Evolutionary conservation across 2,329 filamentous ascomycete species (phyloP), one percentile per base, ranked within the genome.

Genomic region (Thelonectria rubi): DNA sequence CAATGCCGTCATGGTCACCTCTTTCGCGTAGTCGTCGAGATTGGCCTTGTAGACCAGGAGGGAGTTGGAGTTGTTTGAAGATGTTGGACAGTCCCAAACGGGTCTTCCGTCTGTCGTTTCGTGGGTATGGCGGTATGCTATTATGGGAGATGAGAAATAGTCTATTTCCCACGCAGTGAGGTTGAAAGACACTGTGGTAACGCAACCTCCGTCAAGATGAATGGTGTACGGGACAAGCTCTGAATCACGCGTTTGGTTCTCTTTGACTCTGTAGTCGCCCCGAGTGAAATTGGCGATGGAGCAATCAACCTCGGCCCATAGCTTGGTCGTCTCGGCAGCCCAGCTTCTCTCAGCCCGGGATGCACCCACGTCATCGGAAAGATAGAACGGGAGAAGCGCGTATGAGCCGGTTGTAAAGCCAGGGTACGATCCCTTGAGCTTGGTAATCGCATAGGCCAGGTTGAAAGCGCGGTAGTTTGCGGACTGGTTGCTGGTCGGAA

Each of bases 271-370:
- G 26, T 30, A 2, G 21, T 3, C 48, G 12, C 10, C 40, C 15
- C 26, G 26, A 30, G 26, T 30, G 26, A 30, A 30, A 2, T 21
- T 17, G 5, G 10, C 20, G n/a, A 9, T 17, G 2, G 26, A 37
- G 21, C 58, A 61, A 17, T 18, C 15, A 3, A 48, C 7, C 2
- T 61, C 58, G 2, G 53, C 18, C 53, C 52, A 56, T 2, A 56
- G n/a, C 24, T 61, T 61, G 9, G 47, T 57, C 21, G 58, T 61
- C 21, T 37, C 24, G 1, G 50, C 47, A 3, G 48, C 52, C 58
- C 58, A 61, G n/a, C 57, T 61, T 30, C 9, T 11, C 2, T 39
- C 8, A 3, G 12, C n/a, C 2, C n/a, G 14, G 12, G 43, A 17
- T 17, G 6, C 39, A 17, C 39, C 17, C 20, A 18, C 12, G 17